phyloP scores from a whole-genome alignment of 768 basidiomycete genomes.

The Cantharellus anzutake region DNA sequence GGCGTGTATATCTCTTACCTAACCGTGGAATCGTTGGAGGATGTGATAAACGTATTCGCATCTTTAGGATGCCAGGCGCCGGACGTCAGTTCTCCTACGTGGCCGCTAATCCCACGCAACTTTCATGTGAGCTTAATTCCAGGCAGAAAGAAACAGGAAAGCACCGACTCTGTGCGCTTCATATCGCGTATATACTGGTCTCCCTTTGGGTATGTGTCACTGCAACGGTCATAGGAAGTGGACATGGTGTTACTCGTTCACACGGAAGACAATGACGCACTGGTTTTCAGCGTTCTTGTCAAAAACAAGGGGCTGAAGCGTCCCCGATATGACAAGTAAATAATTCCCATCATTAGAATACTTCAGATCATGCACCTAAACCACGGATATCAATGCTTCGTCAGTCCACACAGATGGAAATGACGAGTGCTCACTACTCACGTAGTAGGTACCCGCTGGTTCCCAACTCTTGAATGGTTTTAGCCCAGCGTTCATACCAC shows the following conservation, averaged over 20 bases:
- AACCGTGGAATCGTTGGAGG: conserved; percentile 90
- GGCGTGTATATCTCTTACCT: conserved; percentile 29
- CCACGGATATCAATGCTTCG: background rate
- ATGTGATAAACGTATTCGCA: conserved; percentile 66
- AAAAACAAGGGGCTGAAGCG: conserved; percentile 72
- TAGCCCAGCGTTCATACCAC: conserved; percentile 67
- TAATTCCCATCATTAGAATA: conserved; percentile 76
- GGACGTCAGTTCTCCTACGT: conserved; percentile 79
- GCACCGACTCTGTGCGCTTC: conserved; percentile 85
- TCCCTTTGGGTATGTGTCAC: conserved; percentile 51
- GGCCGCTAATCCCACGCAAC: conserved; percentile 40
- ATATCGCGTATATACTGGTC: conserved; percentile 98
- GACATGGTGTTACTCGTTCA: background rate
- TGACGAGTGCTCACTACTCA: conserved; percentile 18
- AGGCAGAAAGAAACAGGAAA: conserved; percentile 6
- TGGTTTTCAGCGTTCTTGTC: conserved; percentile 84
- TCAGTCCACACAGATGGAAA: conserved; percentile 2
- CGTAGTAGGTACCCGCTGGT: conserved; percentile 82
- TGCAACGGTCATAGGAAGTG: conserved; percentile 1
- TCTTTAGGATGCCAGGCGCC: conserved; percentile 91
- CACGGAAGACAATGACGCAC: conserved; percentile 40
- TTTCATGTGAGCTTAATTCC: background rate
- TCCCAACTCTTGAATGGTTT: conserved; percentile 97
- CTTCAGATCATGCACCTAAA: conserved; percentile 74
- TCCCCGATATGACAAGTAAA: conserved; percentile 78